These are phyloP conservation scores for Pseudogymnoascus sp. DNA, from an alignment of 2,329 filamentous ascomycete species.

Conservation along the genomic window DNA sequence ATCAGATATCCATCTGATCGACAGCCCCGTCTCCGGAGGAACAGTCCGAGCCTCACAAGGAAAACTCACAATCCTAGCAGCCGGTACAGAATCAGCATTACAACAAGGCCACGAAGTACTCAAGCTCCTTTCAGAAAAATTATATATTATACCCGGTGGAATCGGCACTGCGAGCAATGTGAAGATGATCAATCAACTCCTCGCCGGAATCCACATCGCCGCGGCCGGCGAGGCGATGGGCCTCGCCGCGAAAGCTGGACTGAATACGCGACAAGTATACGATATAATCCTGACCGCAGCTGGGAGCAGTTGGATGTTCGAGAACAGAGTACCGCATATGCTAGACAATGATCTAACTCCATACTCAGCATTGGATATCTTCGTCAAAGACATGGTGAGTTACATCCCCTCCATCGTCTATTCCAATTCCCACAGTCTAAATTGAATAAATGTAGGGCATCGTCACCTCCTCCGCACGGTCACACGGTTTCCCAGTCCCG, in stretches of 20 bases:
- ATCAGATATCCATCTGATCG: conserved; percentile 59
- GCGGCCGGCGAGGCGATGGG: conserved; percentile 55
- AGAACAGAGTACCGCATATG: not conserved
- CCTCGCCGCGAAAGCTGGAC: conserved; percentile 48
- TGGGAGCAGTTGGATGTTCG: not conserved
- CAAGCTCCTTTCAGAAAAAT: conserved; percentile 55
- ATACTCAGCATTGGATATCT: conserved; percentile 32
- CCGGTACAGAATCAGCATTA: conserved; percentile 51
- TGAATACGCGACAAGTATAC: conserved; percentile 35
- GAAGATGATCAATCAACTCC: conserved; percentile 58
- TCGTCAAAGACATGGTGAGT: conserved; percentile 32
- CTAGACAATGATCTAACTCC: conserved; percentile 33
- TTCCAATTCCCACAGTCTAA: not conserved
- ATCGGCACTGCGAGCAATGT: conserved; percentile 55
- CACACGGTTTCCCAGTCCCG: conserved; percentile 28
- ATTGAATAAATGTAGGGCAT: conserved; percentile 14
- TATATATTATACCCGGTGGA: conserved; percentile 56
- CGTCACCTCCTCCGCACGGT: conserved; percentile 23
- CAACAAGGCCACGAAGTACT: conserved; percentile 53
- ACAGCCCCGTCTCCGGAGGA: conserved; percentile 68
- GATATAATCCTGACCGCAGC: not conserved
- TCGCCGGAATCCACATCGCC: conserved; percentile 58
- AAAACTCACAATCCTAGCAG: conserved; percentile 70
- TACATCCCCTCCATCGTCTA: not conserved
- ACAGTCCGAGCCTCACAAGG: conserved; percentile 62